Evolutionary conservation across 2,329 filamentous ascomycete species (phyloP), one percentile per base, ranked within the genome.

Genomic region (Trichoderma citrinoviride): DNA sequence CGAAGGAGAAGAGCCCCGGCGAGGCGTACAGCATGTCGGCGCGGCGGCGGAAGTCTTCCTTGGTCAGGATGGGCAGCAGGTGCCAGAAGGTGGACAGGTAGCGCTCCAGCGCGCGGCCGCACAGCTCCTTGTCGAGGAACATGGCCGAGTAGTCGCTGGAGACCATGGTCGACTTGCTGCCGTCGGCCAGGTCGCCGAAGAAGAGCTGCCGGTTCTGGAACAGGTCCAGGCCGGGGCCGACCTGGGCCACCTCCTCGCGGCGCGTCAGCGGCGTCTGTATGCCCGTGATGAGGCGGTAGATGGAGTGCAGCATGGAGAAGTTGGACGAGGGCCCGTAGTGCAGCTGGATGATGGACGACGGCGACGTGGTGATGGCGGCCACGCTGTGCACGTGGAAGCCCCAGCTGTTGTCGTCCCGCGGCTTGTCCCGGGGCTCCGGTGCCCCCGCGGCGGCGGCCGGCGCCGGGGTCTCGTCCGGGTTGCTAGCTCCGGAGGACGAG

Each of bases 201-300:
- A 61, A 61, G 58, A 61, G 58, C 40, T 61, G 58, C 19, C 58
- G 47, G 49, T 61, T 61, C 58, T 61, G 58, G 17, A 61, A 61
- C 8, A 61, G 8, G 15, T 61, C 58, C n/a, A 61, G 49, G 1
- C 58, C 58, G 14, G 58, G 58, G 19, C 58, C 58, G 15, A 61
- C 58, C 6, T 61, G 58, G 12, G 58, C 58, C 19, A 61, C 58
- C 49, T 61, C 58, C 12, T 61, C 58, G 15, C 58, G 58, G 8
- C 58, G 49, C 21, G 58, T 53, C 7, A 61, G 49, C 1, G 58
- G 58, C 12, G 58, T 61, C 49, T 61, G 58, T 25, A 61, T 53
- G 14, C 58, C 58, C 2, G 58, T 61, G 25, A 61, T 61, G n/a
- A 53, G 58, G n/a, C 58, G 49, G 49, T 61, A 61, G 49, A 61